These are phyloP conservation scores for Metschnikowia cubensis DNA, from an alignment of 805 yeast species.

Conservation along the genomic window DNA sequence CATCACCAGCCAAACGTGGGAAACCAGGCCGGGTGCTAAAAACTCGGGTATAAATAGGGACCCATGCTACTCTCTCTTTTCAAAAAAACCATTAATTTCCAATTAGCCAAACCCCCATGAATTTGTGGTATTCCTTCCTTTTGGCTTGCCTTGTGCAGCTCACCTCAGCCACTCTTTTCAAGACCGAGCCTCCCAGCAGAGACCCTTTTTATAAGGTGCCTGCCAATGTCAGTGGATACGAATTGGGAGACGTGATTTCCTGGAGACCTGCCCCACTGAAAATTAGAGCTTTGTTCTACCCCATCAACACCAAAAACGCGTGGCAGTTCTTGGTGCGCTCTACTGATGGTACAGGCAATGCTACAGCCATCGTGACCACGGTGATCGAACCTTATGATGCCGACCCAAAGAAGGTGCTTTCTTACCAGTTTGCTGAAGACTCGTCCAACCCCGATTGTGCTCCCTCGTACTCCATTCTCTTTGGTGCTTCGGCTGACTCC, in stretches of 20 bases:
- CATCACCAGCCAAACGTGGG: no score
- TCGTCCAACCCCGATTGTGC: constrained; percentile 20
- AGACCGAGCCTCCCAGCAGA: constrained; percentile 2
- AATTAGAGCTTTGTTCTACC: constrained; percentile 5
- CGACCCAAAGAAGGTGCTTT: constrained; percentile 19
- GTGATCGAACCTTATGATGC: constrained; percentile 22
- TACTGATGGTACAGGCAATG: constrained; percentile 17
- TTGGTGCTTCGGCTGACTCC: constrained; percentile 13
- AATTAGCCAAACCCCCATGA: neutral
- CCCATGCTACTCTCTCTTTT: no score
- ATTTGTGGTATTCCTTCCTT: neutral
- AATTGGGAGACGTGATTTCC: constrained; percentile 10
- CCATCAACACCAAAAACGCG: constrained; percentile 9
- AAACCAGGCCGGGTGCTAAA: no score
- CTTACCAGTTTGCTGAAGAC: constrained; percentile 21
- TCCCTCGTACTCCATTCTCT: constrained; percentile 20
- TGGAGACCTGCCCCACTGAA: constrained; percentile 5
- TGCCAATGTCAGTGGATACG: constrained; percentile 1
- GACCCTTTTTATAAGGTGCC: constrained; percentile 12
- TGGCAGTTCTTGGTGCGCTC: constrained; percentile 26
- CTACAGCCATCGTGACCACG: constrained; percentile 22
- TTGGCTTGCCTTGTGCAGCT: neutral
- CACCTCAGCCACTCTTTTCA: neutral
- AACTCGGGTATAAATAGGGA: no score
- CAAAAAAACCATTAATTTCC: no score